These are phyloP conservation scores for Coemansia sp. DNA, from an alignment of 192 early-diverging fungal genomes.

Conservation along the genomic window DNA sequence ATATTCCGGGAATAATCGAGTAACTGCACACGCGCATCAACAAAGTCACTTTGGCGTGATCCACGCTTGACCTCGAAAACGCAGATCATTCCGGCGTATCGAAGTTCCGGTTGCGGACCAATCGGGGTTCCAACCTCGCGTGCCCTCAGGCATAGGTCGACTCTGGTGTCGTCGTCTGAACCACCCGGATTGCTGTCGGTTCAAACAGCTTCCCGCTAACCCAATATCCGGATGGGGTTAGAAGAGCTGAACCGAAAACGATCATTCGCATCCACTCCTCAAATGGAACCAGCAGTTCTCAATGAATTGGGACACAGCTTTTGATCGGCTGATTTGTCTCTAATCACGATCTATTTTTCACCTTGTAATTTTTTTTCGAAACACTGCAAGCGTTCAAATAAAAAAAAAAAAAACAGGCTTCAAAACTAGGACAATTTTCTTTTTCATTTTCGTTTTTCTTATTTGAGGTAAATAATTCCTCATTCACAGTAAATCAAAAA, in stretches of 20 bases:
- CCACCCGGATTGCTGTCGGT: background rate
- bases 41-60: background rate
- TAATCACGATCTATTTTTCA: too few species aligned
- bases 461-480: background rate
- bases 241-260: too few species aligned
- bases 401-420: background rate
- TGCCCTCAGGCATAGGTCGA: background rate
- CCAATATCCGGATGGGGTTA: too few species aligned
- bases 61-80: constrained; percentile 1
- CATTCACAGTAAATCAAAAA: too few species aligned
- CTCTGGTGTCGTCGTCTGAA: background rate
- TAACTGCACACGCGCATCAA: constrained; percentile 5
- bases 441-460: background rate
- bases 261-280: too few species aligned
- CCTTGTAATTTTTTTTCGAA: too few species aligned
- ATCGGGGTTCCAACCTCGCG: background rate
- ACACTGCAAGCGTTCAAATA: background rate
- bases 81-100: background rate
- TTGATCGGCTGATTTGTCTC: too few species aligned
- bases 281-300: too few species aligned
- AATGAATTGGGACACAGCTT: too few species aligned
- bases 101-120: too few species aligned
- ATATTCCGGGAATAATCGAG: constrained; percentile 9
- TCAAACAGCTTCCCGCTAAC: too few species aligned
- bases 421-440: background rate